Evolutionary conservation across 768 basidiomycete species (phyloP).

Genomic region (Leccinum barrowsii): DNA sequence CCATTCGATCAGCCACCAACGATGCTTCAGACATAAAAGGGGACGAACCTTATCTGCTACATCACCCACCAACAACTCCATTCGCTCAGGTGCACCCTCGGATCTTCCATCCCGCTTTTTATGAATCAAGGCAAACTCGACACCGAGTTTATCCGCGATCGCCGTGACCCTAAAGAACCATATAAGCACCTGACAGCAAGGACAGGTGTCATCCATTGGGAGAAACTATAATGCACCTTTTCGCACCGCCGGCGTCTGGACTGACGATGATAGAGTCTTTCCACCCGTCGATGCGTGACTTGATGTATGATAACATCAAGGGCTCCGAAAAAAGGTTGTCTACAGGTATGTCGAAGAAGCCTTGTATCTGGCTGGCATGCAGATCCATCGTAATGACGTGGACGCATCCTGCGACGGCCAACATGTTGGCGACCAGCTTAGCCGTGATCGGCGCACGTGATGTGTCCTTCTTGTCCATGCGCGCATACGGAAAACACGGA

Average conservation of each 20-base stretch:
- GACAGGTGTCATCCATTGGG: background rate
- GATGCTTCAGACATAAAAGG: background rate
- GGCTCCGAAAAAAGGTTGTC: conserved; percentile 98
- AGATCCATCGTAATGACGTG: conserved; percentile 99
- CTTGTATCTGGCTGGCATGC: conserved; percentile 96
- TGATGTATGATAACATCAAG: conserved; percentile 91
- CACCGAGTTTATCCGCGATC: conserved; percentile 91
- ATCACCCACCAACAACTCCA: conserved; percentile 94
- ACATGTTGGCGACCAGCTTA: conserved; percentile 97
- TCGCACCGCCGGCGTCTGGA: conserved; percentile 98
- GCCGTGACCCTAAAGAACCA: conserved; percentile 72
- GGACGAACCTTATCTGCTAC: conserved; percentile 76
- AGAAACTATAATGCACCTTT: conserved; percentile 67
- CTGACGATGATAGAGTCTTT: conserved; percentile 87
- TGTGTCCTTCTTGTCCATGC: conserved; percentile 99
- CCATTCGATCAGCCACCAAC: conserved; percentile 6
- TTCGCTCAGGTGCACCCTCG: conserved; percentile 64
- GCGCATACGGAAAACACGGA: conserved; percentile 94
- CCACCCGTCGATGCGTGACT: conserved; percentile 83
- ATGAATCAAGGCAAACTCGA: conserved; percentile 96
- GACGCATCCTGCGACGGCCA: conserved; percentile 94
- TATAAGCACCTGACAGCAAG: conserved; percentile 2
- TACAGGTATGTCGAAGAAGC: conserved; percentile 98
- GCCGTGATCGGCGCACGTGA: conserved; percentile 95
- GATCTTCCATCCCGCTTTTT: conserved; percentile 75